A percentile compares a stretch with the other conserved stretches of the same genome.
Evolutionary conservation across 345 rosid genomes (phyloP).

Genomic region (Populus simonii): DNA sequence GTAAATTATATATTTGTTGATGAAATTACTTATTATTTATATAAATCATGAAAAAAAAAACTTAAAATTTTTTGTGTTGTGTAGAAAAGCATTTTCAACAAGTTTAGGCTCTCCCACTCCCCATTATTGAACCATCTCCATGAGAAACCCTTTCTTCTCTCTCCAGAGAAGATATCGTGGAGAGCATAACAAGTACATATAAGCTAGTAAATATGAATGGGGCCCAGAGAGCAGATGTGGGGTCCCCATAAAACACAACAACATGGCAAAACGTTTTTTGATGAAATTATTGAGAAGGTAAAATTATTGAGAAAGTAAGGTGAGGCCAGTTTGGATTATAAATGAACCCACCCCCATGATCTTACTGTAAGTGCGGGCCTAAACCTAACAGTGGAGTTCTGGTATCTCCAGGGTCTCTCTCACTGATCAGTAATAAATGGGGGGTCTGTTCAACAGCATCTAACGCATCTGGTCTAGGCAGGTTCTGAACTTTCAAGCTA

Average conservation of each 20-base stretch:
- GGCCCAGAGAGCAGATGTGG: not conserved
- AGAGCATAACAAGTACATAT: not conserved
- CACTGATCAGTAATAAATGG: not conserved
- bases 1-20: too few species aligned
- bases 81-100: too few species aligned
- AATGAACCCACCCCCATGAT: not conserved
- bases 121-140: not conserved
- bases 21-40: too few species aligned
- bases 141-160: not conserved
- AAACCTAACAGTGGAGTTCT: not conserved
- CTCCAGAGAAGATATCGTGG: not conserved
- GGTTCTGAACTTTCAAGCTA: not conserved
- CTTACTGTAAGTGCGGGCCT: constrained; percentile 10
- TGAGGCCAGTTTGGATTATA: not conserved
- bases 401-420: not conserved
- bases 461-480: not conserved
- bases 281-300: not conserved
- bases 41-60: too few species aligned
- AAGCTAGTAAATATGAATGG: constrained; percentile 14
- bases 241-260: not conserved
- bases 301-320: not conserved
- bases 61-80: too few species aligned
- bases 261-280: not conserved
- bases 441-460: constrained; percentile 12
- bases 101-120: too few species aligned